A percentile compares a stretch with the other conserved stretches of the same genome.
Conservation (phyloP, 2,329 filamentous ascomycete genomes). For the Escovopsis sp. region DNA sequence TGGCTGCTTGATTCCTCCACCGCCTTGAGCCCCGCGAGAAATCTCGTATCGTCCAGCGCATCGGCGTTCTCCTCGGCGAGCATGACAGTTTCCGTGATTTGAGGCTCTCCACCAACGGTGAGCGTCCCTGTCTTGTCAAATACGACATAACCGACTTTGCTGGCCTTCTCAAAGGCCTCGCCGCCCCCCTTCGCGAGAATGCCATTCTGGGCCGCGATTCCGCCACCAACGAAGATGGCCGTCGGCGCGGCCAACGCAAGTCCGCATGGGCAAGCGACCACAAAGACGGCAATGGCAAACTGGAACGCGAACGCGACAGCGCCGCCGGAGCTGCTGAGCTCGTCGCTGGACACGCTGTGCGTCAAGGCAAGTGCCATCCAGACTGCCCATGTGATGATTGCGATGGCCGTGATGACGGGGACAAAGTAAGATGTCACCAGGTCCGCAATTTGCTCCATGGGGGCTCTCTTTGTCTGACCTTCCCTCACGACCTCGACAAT, state of each 20-base stretch:
- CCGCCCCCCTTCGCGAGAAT: constrained; percentile 75
- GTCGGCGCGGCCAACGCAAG: constrained; percentile 75
- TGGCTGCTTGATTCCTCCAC: constrained; percentile 62
- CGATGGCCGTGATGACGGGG: constrained; percentile 53
- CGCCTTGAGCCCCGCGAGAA: constrained; percentile 41
- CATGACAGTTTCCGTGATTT: constrained; percentile 41
- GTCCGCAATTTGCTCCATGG: constrained; percentile 62
- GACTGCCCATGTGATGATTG: constrained; percentile 54
- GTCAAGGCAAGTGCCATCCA: constrained; percentile 54
- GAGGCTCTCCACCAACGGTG: constrained; percentile 57
- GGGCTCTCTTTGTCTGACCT: constrained; percentile 60
- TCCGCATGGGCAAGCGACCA: constrained; percentile 75
- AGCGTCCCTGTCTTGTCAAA: constrained; percentile 85
- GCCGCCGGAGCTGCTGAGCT: constrained; percentile 42
- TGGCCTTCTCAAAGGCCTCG: constrained; percentile 75
- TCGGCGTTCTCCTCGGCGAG: constrained; percentile 13
- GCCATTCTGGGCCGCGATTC: constrained; percentile 63
- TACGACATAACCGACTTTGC: constrained; percentile 60
- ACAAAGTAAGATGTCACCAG: constrained; percentile 63
- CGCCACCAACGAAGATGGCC: constrained; percentile 70
- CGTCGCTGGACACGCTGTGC: constrained; percentile 40
- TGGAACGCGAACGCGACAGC: constrained; percentile 63
- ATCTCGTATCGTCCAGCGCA: constrained; percentile 10
- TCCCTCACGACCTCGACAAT: constrained; percentile 66
- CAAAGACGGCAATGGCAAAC: constrained; percentile 76